A percentile compares a stretch with the other conserved stretches of the same genome.
Conservation (phyloP, 768 basidiomycete genomes). For the Mycena vulgaris region DNA sequence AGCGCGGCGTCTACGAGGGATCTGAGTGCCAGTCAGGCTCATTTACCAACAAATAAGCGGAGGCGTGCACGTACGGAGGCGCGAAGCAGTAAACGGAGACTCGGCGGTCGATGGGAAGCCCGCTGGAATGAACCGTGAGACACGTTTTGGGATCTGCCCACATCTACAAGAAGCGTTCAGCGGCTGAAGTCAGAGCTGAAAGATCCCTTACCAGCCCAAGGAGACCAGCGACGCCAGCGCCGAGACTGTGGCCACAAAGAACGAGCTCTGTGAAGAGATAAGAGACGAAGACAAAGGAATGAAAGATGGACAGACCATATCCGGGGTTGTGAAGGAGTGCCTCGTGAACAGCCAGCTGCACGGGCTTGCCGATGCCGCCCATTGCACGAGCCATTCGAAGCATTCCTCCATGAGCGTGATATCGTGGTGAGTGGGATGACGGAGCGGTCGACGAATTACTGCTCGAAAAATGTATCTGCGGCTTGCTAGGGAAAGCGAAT, state of each 20-base stretch:
- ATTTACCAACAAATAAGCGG: background rate
- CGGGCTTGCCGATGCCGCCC: conserved; percentile 83
- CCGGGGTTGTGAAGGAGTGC: conserved; percentile 78
- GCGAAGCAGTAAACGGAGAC: conserved; percentile 86
- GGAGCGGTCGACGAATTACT: conserved; percentile 12
- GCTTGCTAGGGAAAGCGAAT: conserved; percentile 52
- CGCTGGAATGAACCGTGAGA: conserved; percentile 76
- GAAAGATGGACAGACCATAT: conserved; percentile 69
- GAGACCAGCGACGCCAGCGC: conserved; percentile 85
- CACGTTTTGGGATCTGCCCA: conserved; percentile 90
- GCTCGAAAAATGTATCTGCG: conserved; percentile 15
- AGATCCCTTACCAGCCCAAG: conserved; percentile 73
- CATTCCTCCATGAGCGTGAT: conserved; percentile 88
- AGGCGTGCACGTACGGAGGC: conserved; percentile 74
- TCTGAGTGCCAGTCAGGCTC: conserved; percentile 50
- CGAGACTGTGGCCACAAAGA: conserved; percentile 87
- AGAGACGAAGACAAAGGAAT: background rate
- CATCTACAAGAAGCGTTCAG: conserved; percentile 64
- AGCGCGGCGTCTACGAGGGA: conserved; percentile 75
- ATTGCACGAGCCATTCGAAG: conserved; percentile 83
- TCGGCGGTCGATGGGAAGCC: conserved; percentile 75
- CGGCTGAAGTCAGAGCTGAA: background rate
- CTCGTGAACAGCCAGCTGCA: conserved; percentile 80
- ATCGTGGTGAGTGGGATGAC: conserved; percentile 51
- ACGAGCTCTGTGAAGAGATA: conserved; percentile 68